Base-by-base conservation (phyloP, 2,329 filamentous ascomycete species). In the Orbilia blumenaviensis region DNA sequence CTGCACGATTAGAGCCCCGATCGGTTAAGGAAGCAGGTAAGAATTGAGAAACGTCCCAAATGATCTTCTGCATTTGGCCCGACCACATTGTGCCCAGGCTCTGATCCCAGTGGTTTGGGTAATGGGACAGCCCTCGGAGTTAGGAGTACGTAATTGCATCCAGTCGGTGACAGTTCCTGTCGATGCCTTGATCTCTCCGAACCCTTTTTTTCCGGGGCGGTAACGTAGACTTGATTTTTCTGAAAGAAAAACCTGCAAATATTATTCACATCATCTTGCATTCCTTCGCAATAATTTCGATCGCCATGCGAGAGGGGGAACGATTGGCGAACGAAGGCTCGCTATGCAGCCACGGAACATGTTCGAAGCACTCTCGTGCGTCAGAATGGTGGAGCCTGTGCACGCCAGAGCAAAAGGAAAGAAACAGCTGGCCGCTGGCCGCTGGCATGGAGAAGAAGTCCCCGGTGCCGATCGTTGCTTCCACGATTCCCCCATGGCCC, bases 291-390 rank as follows among this genome's bases (percentile, higher is more conserved):
- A 75, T 75, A 63, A 75, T 54, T 66, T 60, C 66, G 71, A 75
- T 75, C 71, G 71, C 69, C 69, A 74, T 74, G 69, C 69, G 62
- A 75, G 63, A 68, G 71, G 46, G 62, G 71, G 71, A 67, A 68
- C 71, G 71, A 75, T 75, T 75, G 71, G 71, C 71, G 71, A 75
- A 67, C 71, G 63, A 67, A 56, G 54, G 61, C 52, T 75, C 63
- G 63, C 71, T 63, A 75, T 75, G 71, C 71, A 75, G 71, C 71
- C 71, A 75, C 71, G 71, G 71, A 75, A 67, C 71, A 75, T 68
- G 71, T 75, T 75, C 71, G 71, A 75, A 75, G 71, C 71, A 75
- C 71, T 75, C 63, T 75, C 63, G 63, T 75, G 71, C 71, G 66
- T 75, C 71, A 75, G 71, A 58, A 67, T 75, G 52, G 71, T 75